These are phyloP conservation scores for Cercospora sp. DNA, from an alignment of 2,329 filamentous ascomycete genomes.

Conservation along the genomic window DNA sequence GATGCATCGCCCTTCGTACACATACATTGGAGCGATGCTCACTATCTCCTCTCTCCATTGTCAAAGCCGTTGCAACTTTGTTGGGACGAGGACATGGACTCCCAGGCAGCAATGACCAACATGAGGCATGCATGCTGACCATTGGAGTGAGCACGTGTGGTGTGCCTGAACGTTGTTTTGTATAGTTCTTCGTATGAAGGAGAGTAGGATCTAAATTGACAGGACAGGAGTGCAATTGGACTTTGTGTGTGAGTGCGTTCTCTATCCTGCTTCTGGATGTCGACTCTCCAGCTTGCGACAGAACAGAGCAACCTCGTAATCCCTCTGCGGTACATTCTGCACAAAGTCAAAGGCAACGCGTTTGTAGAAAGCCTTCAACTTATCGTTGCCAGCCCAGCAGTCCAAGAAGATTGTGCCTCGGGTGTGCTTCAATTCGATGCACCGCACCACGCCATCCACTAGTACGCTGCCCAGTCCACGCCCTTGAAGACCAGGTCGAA, in stretches of 20 bases:
- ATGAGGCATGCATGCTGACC: conserved; percentile 4
- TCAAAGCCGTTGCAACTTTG: neutral
- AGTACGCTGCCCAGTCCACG: conserved; percentile 9
- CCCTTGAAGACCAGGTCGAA: conserved; percentile 14
- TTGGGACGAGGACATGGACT: neutral
- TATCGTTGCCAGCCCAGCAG: conserved; percentile 21
- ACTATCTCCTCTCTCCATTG: neutral
- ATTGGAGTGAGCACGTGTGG: neutral
- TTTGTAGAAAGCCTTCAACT: conserved; percentile 18
- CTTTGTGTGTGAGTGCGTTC: neutral
- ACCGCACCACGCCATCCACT: neutral
- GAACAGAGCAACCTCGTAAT: conserved; percentile 20
- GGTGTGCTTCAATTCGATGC: neutral
- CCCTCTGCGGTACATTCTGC: conserved; percentile 13
- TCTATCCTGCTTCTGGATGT: neutral
- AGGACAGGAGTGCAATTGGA: neutral
- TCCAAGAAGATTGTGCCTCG: conserved; percentile 18
- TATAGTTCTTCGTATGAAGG: neutral
- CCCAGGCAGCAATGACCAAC: neutral
- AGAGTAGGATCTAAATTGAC: neutral
- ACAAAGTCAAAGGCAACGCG: conserved; percentile 13
- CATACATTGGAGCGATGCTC: neutral
- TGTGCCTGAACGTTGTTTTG: neutral
- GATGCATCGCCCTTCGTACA: neutral
- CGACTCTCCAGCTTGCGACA: neutral